A percentile compares a stretch with the other conserved stretches of the same genome.
Evolutionary conservation across 106 monocot species (phyloP).

Genomic region (Dendrobium officinale): DNA sequence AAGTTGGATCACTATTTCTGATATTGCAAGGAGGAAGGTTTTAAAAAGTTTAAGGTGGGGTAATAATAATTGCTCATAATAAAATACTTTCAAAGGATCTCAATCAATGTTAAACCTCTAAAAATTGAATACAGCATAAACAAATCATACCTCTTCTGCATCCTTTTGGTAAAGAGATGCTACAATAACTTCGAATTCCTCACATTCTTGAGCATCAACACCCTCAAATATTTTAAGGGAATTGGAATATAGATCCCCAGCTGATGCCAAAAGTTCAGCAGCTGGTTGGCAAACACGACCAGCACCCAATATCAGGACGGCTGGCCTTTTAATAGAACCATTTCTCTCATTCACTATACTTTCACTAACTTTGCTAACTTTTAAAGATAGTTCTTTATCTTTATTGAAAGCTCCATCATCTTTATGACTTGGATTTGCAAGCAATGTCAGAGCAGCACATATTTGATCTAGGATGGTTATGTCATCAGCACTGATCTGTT

Average conservation of each 20-base stretch:
- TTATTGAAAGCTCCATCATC: constrained; percentile 20
- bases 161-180: constrained; percentile 87
- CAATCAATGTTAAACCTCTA: not conserved
- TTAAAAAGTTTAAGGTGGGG: not conserved
- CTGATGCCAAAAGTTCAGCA: constrained; percentile 68
- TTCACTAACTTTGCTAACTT: constrained; percentile 44
- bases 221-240: constrained; percentile 13
- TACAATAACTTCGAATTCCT: constrained; percentile 67
- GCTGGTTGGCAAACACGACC: constrained; percentile 89
- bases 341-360: constrained; percentile 16
- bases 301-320: constrained; percentile 84
- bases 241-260: constrained; percentile 19
- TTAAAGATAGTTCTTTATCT: constrained; percentile 46
- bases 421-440: constrained; percentile 35
- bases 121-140: not conserved
- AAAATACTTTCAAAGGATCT: not conserved
- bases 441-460: constrained; percentile 59
- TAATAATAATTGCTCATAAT: not conserved
- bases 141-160: constrained; percentile 77
- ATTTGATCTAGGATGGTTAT: constrained; percentile 51
- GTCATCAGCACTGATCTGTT: constrained; percentile 77
- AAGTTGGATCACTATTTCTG: not conserved
- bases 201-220: constrained; percentile 18
- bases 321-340: constrained; percentile 20
- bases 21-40: not conserved